Evolutionary conservation across 768 basidiomycete species (phyloP).

Genomic region (Kwoniella europaea): DNA sequence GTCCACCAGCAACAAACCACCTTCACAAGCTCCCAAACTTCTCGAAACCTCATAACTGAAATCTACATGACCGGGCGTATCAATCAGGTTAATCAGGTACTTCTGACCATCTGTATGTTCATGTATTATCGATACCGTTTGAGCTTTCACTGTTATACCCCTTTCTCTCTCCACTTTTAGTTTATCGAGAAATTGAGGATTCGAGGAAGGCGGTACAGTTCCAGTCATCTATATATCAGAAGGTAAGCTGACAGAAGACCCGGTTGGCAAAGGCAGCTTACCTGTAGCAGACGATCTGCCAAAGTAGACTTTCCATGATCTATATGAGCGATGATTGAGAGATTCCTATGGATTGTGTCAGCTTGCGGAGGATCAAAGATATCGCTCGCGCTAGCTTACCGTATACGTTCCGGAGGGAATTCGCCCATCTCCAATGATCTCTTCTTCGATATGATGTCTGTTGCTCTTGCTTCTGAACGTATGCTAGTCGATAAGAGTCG

Average conservation of each 20-base stretch:
- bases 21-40: conserved; percentile 90
- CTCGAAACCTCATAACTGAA: conserved; percentile 97
- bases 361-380: neutral
- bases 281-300: conserved; percentile 75
- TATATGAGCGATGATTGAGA: conserved; percentile 96
- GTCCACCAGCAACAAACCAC: conserved; percentile 82
- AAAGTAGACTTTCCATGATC: conserved; percentile 97
- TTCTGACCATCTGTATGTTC: conserved; percentile 62
- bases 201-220: conserved; percentile 42
- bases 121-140: conserved; percentile 86
- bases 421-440: conserved; percentile 49
- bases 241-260: neutral
- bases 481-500: neutral
- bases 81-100: conserved; percentile 89
- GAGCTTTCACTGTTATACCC: conserved; percentile 97
- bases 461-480: neutral
- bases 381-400: conserved; percentile 32
- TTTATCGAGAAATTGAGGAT: conserved; percentile 57
- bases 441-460: conserved; percentile 11
- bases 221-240: conserved; percentile 38
- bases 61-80: conserved; percentile 99
- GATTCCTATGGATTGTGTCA: conserved; percentile 64
- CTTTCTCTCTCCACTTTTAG: conserved; percentile 96
- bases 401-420: conserved; percentile 58
- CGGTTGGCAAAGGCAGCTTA: conserved; percentile 59